Base-by-base conservation (phyloP, 495 filamentous ascomycete genomes). In the Penicillium tannophilum region DNA sequence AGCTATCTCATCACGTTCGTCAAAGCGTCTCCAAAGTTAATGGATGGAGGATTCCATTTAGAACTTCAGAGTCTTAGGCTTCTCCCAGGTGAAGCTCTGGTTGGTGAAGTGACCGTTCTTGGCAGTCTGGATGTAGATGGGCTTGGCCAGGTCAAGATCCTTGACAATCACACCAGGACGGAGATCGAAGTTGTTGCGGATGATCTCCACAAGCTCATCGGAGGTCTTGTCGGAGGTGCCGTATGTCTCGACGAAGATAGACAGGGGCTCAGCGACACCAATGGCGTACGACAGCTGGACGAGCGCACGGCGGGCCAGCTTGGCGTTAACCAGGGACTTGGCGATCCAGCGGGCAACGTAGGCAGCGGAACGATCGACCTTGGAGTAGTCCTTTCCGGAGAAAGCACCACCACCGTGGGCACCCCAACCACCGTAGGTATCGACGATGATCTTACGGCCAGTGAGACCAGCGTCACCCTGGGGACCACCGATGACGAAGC, bases 41-140 rank as follows among this genome's bases (percentile, higher is more conserved):
- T 56, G 59, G 54, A 56, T 30, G 53, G 55, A 66, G 61, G 33
- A 52, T 57, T 59, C 54, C 65, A 62, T 65, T 83, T 96, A 98
- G 76, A 89, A 86, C 79, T 88, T 90, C 68, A 98, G 88, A 63
- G 80, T 71, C 91, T 97, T 97, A 67, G 94, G 93, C 84, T 97
- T 86, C 89, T 98, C 94, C 94, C 94, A 98, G 76, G 80, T 83
- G 86, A 97, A 98, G 73, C 80, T 80, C 85, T 96, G 94, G 89
- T 97, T 94, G 78, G 93, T 96, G 82, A 98, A 98, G 86, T 98
- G 94, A 68, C 93, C 94, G 78, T 98, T 97, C 90, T 97, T 97
- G 71, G 94, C 94, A 30, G 94, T 98, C 82, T 93, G 84, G 87
- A 84, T 86, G 88, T 98, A 98, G 85, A 98, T 96, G 63, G 94